phyloP scores from a whole-genome alignment of 805 yeast genomes.

The Monosporozyma aquatica region DNA sequence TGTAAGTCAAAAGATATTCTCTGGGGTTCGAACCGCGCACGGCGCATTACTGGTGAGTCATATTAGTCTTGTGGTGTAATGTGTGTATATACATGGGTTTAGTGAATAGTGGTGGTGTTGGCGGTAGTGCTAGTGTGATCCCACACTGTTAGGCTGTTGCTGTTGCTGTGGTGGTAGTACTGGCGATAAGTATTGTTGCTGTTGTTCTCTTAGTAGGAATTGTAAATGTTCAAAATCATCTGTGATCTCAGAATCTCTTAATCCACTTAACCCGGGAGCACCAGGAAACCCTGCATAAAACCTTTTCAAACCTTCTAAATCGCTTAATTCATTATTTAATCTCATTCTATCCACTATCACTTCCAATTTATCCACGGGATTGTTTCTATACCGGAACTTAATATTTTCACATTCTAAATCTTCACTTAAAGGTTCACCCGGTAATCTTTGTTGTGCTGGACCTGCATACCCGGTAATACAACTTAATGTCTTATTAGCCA shows the following conservation, averaged over 20 bases:
- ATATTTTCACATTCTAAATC: slow-evolving; percentile 36
- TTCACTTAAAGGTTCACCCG: slow-evolving; percentile 28
- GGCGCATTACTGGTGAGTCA: too few species aligned
- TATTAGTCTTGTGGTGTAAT: too few species aligned
- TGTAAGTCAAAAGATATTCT: too few species aligned
- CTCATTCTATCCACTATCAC: slow-evolving; percentile 61
- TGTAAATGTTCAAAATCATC: slow-evolving; percentile 44
- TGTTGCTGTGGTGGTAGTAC: not conserved
- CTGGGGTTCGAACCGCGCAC: too few species aligned
- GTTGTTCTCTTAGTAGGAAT: not conserved
- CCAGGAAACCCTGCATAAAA: slow-evolving; percentile 69
- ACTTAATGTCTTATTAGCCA: slow-evolving; percentile 27
- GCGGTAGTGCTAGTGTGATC: too few species aligned
- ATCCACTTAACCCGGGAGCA: slow-evolving; percentile 59
- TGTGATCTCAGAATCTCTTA: slow-evolving; percentile 61
- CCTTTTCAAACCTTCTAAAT: slow-evolving; percentile 55
- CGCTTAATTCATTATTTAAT: slow-evolving; percentile 58
- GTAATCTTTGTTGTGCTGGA: slow-evolving; percentile 25
- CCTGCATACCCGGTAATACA: slow-evolving; percentile 33
- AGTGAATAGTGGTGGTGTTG: too few species aligned
- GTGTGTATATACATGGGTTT: too few species aligned
- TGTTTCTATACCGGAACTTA: slow-evolving; percentile 34
- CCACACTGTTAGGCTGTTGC: too few species aligned
- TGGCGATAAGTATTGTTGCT: not conserved
- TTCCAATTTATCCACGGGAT: slow-evolving; percentile 33